phyloP scores from a whole-genome alignment of 257 asterid genomes.

The Nicotiana noctiflora region DNA sequence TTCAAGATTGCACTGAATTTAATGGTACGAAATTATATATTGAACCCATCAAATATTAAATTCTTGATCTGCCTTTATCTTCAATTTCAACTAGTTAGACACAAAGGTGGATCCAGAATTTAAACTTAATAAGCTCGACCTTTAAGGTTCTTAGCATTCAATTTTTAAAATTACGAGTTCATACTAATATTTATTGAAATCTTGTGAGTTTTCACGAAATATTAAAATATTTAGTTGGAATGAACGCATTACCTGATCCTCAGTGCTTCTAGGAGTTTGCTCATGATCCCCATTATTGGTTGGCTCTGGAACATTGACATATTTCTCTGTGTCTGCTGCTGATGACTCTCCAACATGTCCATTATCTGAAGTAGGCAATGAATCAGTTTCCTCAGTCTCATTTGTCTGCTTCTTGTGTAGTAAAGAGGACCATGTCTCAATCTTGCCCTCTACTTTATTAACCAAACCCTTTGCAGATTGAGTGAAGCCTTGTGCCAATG shows the following conservation, averaged over 20 bases:
- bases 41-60: neutral
- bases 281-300: conserved; percentile 3
- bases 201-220: too few species aligned
- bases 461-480: conserved; percentile 5
- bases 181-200: too few species aligned
- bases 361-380: conserved; percentile 21
- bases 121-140: neutral
- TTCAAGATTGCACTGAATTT: neutral
- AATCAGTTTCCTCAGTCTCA: conserved; percentile 5
- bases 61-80: neutral
- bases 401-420: neutral
- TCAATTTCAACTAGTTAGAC: neutral
- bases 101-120: neutral
- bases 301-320: too few species aligned
- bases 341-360: conserved; percentile 16
- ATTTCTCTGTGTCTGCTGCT: neutral
- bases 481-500: conserved; percentile 1
- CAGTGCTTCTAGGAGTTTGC: conserved; percentile 15
- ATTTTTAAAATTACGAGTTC: too few species aligned
- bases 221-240: too few species aligned
- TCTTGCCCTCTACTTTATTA: conserved; percentile 6
- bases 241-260: conserved; percentile 20
- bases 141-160: too few species aligned
- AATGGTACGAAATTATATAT: neutral
- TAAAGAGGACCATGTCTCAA: conserved; percentile 14